Evolutionary conservation across 169 alveolate genomes (phyloP).

Genomic region (Plasmodium inui): DNA sequence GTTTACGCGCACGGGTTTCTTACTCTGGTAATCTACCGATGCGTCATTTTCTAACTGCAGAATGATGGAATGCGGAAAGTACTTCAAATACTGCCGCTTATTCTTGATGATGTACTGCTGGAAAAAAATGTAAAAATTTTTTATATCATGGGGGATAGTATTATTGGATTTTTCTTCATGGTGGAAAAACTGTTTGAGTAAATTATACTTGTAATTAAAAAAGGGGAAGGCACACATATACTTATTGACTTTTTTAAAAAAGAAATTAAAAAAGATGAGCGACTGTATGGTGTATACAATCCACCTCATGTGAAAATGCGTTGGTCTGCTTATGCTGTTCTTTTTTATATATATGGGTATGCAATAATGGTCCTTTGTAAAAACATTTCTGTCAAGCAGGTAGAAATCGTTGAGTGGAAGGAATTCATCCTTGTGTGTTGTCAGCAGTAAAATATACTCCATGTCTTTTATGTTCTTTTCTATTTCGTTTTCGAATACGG

Average conservation of each 20-base stretch:
- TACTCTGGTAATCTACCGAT: background rate
- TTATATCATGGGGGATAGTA: background rate
- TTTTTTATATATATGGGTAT: constrained; percentile 71
- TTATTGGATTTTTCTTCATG: background rate
- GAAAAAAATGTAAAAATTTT: constrained; percentile 47
- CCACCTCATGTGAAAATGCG: constrained; percentile 55
- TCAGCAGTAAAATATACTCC: constrained; percentile 54
- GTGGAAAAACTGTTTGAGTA: constrained; percentile 3
- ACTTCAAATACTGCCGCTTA: constrained; percentile 33
- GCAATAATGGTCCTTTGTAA: constrained; percentile 49
- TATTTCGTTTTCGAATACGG: constrained; percentile 57
- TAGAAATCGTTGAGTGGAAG: constrained; percentile 64
- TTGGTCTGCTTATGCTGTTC: constrained; percentile 48
- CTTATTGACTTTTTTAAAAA: constrained; percentile 65
- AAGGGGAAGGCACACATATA: constrained; percentile 74
- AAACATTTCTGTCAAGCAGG: constrained; percentile 52
- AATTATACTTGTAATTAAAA: constrained; percentile 64
- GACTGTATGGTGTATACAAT: constrained; percentile 68
- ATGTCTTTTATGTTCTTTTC: constrained; percentile 58
- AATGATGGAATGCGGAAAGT: constrained; percentile 44
- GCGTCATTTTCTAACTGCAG: constrained; percentile 16
- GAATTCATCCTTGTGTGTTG: constrained; percentile 65
- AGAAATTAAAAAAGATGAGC: constrained; percentile 43
- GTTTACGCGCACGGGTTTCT: constrained; percentile 7
- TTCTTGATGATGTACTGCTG: constrained; percentile 56